phyloP scores from a whole-genome alignment of 2,329 filamentous ascomycete genomes.

The Botrytis squamosa region DNA sequence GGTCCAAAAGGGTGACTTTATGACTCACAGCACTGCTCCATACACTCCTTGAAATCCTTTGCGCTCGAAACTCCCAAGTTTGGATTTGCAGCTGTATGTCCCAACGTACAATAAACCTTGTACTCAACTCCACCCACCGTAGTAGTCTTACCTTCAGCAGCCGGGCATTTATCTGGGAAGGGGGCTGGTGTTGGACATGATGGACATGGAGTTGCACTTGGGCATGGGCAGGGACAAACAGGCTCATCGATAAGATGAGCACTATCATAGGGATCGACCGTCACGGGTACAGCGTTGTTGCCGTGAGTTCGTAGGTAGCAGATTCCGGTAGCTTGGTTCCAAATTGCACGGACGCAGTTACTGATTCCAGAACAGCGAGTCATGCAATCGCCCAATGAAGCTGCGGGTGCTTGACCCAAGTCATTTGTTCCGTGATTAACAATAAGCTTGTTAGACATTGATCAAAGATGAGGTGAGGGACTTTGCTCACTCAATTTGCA shows the following conservation, averaged over 20 bases:
- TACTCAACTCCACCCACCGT: neutral
- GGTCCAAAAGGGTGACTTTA: neutral
- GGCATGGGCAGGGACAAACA: constrained; percentile 1
- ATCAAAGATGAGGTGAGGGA: neutral
- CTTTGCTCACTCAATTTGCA: neutral
- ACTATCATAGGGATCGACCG: constrained; percentile 4
- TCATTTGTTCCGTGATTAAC: constrained; percentile 12
- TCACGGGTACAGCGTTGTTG: constrained; percentile 3
- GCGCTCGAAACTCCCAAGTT: constrained; percentile 10
- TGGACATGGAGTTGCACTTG: neutral
- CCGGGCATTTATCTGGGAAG: constrained; percentile 4
- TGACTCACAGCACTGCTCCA: constrained; percentile 17
- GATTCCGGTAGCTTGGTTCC: neutral
- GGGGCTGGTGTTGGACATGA: neutral
- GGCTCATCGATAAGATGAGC: constrained; percentile 14
- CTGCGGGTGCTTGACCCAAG: neutral
- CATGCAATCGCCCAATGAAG: neutral
- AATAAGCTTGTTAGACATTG: neutral
- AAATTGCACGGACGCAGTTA: constrained; percentile 9
- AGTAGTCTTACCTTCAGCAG: neutral
- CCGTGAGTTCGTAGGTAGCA: constrained; percentile 11
- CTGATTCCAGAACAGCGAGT: neutral
- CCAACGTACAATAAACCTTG: constrained; percentile 7
- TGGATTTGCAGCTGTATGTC: neutral
- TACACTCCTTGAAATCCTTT: constrained; percentile 16